Evolutionary conservation across 495 filamentous ascomycete species (phyloP), one percentile per base, ranked within the genome.

Genomic region (Neurospora terricola): DNA sequence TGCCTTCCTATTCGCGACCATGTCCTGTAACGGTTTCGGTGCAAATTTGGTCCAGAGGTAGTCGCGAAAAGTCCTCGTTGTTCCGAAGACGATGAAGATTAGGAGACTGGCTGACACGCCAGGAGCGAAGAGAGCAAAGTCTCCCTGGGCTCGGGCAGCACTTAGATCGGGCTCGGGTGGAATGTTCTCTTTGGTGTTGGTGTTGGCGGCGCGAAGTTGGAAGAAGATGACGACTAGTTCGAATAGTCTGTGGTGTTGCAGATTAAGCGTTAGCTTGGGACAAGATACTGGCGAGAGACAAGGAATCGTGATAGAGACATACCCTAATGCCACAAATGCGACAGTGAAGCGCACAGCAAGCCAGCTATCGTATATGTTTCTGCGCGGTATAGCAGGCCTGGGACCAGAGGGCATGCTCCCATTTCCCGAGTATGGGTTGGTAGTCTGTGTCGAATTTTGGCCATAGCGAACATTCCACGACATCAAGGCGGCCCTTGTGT

Each of bases 281-380:
- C 21, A 14, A 1, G 2, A 27, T 27, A 30, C 23, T 0, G 0
- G 2, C 23, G 18, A 18, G 9, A 34, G 4, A n/a, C 7, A 12
- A 30, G 12, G 4, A 54, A 54, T 40, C 34, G 12, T 5, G 38
- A 62, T 4, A 30, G n/a, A 7, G 34, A 72, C 78, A 10, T 62
- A 80, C 75, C 80, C 81, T 1, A 87, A 74, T 23, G 85, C 81
- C n/a, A 80, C 62, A 70, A 87, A 85, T 30, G 80, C 84, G 34
- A 86, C 80, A 2, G 82, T 78, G 72, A 86, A 87, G 23, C 85
- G 81, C 4, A 83, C 75, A 9, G 86, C 76, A 12, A 86, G 77
- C 79, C 83, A 85, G 18, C 78, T 79, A 75, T 86, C 84, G 69
- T 87, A 87, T n/a, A 85, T 84, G 73, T 73, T 79, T 43, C 75